These are phyloP conservation scores for Neurospora africana DNA, from an alignment of 495 filamentous ascomycete genomes.

Conservation along the genomic window DNA sequence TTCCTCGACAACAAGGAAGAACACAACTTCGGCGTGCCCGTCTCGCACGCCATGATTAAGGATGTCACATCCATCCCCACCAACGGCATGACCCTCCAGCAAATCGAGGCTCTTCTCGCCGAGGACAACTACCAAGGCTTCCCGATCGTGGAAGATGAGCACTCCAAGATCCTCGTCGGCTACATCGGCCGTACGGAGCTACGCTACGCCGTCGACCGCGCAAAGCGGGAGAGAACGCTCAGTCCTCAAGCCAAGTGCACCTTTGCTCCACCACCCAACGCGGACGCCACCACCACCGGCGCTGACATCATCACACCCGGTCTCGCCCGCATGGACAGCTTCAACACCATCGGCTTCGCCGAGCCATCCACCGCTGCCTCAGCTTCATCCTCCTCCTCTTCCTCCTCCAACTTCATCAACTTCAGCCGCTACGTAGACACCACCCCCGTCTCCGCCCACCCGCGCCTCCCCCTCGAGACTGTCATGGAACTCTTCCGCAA, in stretches of 20 bases:
- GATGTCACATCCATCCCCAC: slow-evolving; percentile 66
- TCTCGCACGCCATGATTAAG: slow-evolving; percentile 84
- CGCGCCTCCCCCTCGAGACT: slow-evolving; percentile 84
- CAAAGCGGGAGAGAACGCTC: slow-evolving; percentile 63
- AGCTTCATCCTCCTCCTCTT: slow-evolving; percentile 45
- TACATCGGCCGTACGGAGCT: slow-evolving; percentile 95
- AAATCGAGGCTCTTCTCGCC: slow-evolving; percentile 62
- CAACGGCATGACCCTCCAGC: slow-evolving; percentile 60
- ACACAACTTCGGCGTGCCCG: slow-evolving; percentile 91
- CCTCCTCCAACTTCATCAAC: slow-evolving; percentile 53
- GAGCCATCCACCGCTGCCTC: slow-evolving; percentile 17
- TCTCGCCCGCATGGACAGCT: slow-evolving; percentile 22
- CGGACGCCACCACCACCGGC: slow-evolving; percentile 15
- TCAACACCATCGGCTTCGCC: neutral
- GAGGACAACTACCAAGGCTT: slow-evolving; percentile 91
- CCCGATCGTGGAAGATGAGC: slow-evolving; percentile 73
- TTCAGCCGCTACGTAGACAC: slow-evolving; percentile 84
- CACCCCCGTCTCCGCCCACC: slow-evolving; percentile 85
- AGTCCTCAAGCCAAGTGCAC: slow-evolving; percentile 56
- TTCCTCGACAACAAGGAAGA: slow-evolving; percentile 98
- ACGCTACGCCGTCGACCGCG: slow-evolving; percentile 81
- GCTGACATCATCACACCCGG: slow-evolving; percentile 37
- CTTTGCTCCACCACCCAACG: slow-evolving; percentile 53
- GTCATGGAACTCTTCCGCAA: slow-evolving; percentile 99
- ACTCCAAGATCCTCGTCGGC: slow-evolving; percentile 63